These are phyloP conservation scores for Miamiensis avidus DNA, from an alignment of 169 alveolate genomes.

Conservation along the genomic window DNA sequence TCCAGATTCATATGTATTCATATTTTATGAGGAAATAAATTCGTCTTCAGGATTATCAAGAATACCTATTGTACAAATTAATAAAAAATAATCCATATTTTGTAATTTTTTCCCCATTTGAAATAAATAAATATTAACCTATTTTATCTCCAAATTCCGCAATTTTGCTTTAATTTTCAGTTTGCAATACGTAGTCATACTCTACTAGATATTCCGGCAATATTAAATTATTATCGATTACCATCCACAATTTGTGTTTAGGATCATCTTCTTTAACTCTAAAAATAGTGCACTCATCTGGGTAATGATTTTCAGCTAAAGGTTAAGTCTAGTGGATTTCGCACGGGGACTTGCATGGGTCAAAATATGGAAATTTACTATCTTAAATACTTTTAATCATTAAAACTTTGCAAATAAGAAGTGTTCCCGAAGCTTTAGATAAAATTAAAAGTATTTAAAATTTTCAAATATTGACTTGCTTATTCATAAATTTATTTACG, in stretches of 20 bases:
- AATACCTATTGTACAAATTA: slow-evolving; percentile 1
- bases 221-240: slow-evolving; percentile 67
- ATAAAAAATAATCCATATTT: too few relatives aligned
- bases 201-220: slow-evolving; percentile 84
- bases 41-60: slow-evolving; percentile 45
- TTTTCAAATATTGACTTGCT: neutral
- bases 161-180: slow-evolving; percentile 38
- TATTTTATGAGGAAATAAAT: slow-evolving; percentile 40
- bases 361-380: slow-evolving; percentile 49
- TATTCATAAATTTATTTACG: neutral
- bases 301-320: slow-evolving; percentile 36
- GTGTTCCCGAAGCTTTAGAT: slow-evolving; percentile 58
- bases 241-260: slow-evolving; percentile 68
- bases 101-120: too few relatives aligned
- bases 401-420: slow-evolving; percentile 72
- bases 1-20: slow-evolving; percentile 12
- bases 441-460: neutral
- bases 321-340: slow-evolving; percentile 55
- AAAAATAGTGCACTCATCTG: slow-evolving; percentile 49
- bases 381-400: slow-evolving; percentile 59
- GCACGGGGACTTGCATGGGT: slow-evolving; percentile 47
- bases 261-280: slow-evolving; percentile 59
- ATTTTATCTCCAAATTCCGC: slow-evolving; percentile 48
- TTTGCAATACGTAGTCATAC: slow-evolving; percentile 56
- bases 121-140: neutral